Evolutionary conservation across 2,329 filamentous ascomycete genomes (phyloP).

Genomic region (Claviceps sp.): DNA sequence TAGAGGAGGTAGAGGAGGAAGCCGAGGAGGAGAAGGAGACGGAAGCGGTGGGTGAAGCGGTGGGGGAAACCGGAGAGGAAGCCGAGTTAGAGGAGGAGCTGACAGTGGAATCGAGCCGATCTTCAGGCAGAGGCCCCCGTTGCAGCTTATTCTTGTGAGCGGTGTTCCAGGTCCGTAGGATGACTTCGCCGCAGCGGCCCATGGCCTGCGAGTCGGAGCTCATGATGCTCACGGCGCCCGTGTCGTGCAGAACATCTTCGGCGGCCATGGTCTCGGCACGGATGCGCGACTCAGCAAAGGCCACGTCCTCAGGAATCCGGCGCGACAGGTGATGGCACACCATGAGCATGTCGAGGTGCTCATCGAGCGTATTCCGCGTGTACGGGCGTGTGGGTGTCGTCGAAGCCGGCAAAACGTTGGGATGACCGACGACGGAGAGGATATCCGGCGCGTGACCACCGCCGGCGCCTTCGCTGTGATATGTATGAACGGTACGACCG

Average conservation of each 20-base stretch:
- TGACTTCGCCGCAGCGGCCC: conserved; percentile 89
- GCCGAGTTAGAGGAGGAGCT: conserved; percentile 20
- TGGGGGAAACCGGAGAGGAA: conserved; percentile 40
- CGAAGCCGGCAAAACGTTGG: conserved; percentile 77
- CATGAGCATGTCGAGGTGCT: conserved; percentile 98
- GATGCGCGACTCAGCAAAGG: conserved; percentile 89
- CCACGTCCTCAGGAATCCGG: conserved; percentile 89
- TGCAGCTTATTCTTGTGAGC: conserved; percentile 94
- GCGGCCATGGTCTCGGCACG: conserved; percentile 92
- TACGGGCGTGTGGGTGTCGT: conserved; percentile 89
- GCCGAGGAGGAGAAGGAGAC: neutral
- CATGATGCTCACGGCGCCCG: conserved; percentile 97
- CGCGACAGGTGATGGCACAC: conserved; percentile 89
- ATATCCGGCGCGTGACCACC: conserved; percentile 94
- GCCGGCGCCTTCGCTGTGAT: conserved; percentile 91
- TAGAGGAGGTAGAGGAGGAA: neutral
- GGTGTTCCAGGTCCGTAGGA: conserved; percentile 90
- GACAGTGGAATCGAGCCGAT: conserved; percentile 29
- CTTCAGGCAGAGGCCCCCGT: conserved; percentile 62
- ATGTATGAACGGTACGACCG: conserved; percentile 81
- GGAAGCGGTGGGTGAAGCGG: conserved; percentile 31
- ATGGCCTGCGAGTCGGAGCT: conserved; percentile 90
- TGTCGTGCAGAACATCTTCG: conserved; percentile 88
- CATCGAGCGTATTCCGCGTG: conserved; percentile 84
- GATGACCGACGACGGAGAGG: conserved; percentile 79